These are phyloP conservation scores for Polyrhizophydium stewartii DNA, from an alignment of 371 early-diverging fungal species.

Conservation along the genomic window DNA sequence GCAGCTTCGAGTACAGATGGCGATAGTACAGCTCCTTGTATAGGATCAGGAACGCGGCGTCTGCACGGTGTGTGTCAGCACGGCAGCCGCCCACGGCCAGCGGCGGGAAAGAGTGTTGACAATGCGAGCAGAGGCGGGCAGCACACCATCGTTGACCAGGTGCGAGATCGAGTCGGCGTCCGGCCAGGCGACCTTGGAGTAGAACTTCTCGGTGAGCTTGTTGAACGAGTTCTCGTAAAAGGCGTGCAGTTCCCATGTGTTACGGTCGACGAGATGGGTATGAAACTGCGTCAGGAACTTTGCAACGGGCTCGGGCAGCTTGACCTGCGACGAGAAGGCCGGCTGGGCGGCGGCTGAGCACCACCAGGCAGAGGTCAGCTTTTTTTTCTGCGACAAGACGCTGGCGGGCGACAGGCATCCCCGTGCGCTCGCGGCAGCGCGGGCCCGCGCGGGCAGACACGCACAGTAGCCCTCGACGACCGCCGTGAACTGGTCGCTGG, in stretches of 20 bases:
- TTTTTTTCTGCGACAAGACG: no score
- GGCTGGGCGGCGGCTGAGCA: not conserved
- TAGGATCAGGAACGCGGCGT: constrained; percentile 84
- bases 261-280: constrained; percentile 71
- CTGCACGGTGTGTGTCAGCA: constrained; percentile 18
- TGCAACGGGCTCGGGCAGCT: constrained; percentile 54
- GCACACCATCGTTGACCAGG: constrained; percentile 75
- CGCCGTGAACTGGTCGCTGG: constrained; percentile 55
- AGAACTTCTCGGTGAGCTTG: constrained; percentile 88
- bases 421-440: no score
- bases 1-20: constrained; percentile 87
- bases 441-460: no score
- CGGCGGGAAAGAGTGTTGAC: not conserved
- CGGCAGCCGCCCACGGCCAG: not conserved
- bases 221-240: constrained; percentile 90
- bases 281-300: constrained; percentile 81
- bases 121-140: not conserved
- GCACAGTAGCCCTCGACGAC: constrained; percentile 40
- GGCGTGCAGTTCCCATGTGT: constrained; percentile 77
- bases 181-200: constrained; percentile 87
- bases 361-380: not conserved
- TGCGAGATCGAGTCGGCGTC: constrained; percentile 79
- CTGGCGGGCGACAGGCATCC: no score
- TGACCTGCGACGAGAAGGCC: constrained; percentile 4
- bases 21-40: constrained; percentile 95